phyloP scores from a whole-genome alignment of 257 asterid genomes.

The Catharanthus roseus region DNA sequence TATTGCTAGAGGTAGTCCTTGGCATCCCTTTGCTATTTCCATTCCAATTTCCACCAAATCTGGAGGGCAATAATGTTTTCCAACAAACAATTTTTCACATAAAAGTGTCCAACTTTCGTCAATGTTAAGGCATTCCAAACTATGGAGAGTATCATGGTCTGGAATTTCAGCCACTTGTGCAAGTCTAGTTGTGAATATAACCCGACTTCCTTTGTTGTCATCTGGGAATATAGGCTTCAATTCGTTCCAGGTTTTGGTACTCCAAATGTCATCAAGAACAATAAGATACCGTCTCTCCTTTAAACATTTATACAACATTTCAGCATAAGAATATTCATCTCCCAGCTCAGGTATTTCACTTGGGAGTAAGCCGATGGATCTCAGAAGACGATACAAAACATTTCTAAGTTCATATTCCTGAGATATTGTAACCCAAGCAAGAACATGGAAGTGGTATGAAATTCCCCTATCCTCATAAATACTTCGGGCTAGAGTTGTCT shows the following conservation, averaged over 20 bases:
- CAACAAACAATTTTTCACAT: neutral
- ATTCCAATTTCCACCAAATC: neutral
- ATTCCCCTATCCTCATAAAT: neutral
- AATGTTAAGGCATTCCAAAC: neutral
- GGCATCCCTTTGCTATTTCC: neutral
- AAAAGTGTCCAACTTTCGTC: conserved; percentile 7
- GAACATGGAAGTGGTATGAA: neutral
- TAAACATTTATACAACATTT: neutral
- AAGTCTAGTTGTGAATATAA: neutral
- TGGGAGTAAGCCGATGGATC: neutral
- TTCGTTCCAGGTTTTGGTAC: neutral
- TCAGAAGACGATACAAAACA: neutral
- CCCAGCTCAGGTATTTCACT: neutral
- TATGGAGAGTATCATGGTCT: neutral
- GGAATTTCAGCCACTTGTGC: neutral
- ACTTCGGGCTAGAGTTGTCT: neutral
- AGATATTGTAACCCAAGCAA: neutral
- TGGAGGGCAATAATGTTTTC: neutral
- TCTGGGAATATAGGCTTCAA: neutral
- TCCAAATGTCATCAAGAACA: conserved; percentile 14
- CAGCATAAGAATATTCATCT: neutral
- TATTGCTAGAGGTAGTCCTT: conserved; percentile 7
- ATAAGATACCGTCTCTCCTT: neutral
- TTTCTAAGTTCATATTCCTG: neutral
- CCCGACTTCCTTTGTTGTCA: conserved; percentile 8